Percentiles rank a stretch among this genome's conserved stretches.
Evolutionary conservation across 2,329 filamentous ascomycete genomes (phyloP).

Genomic region (Trichothecium sympodiale): DNA sequence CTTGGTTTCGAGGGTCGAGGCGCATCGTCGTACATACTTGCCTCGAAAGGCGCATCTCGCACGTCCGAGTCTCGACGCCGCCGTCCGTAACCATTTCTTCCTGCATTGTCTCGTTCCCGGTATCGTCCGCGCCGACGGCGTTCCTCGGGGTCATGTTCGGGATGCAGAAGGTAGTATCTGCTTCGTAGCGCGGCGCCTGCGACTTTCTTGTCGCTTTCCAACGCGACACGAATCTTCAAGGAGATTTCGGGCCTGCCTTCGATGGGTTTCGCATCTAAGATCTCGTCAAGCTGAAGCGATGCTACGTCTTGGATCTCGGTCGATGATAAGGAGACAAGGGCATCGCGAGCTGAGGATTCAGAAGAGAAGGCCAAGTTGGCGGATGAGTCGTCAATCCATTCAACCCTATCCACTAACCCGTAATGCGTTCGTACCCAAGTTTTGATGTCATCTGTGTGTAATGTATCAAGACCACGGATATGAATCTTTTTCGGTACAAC

Average conservation of each 20-base stretch:
- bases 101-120: constrained; percentile 41
- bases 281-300: constrained; percentile 48
- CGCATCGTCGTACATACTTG: constrained; percentile 73
- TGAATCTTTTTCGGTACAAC: constrained; percentile 55
- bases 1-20: constrained; percentile 19
- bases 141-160: constrained; percentile 76
- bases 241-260: constrained; percentile 56
- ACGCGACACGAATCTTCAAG: constrained; percentile 63
- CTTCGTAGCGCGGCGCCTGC: constrained; percentile 69
- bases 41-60: constrained; percentile 49
- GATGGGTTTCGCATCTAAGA: constrained; percentile 58
- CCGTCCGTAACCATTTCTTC: constrained; percentile 18
- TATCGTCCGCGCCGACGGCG: constrained; percentile 53
- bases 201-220: constrained; percentile 68
- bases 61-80: constrained; percentile 32
- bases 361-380: constrained; percentile 73
- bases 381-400: constrained; percentile 93
- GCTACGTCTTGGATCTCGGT: constrained; percentile 41
- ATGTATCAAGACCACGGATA: constrained; percentile 68
- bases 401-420: constrained; percentile 49
- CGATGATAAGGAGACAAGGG: constrained; percentile 40
- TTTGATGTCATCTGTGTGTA: constrained; percentile 72
- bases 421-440: constrained; percentile 63
- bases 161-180: constrained; percentile 85
- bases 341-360: constrained; percentile 39